Evolutionary conservation across 2,329 filamentous ascomycete species (phyloP).

Genomic region (Neofusicoccum cordaticola): DNA sequence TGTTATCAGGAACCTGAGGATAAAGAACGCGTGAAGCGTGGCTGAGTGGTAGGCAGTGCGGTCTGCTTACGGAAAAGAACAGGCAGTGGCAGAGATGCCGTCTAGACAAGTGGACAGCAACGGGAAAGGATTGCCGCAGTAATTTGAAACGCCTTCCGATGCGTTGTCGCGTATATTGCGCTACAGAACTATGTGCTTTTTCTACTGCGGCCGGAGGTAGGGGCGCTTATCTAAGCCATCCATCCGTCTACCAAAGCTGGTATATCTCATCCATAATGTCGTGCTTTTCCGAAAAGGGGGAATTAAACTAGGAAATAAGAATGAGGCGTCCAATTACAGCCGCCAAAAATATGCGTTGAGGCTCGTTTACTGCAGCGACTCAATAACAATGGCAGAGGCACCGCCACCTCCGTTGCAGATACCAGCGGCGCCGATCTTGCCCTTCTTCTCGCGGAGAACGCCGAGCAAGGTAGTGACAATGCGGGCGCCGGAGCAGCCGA

Average conservation of each 20-base stretch:
- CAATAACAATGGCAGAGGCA: slow-evolving; percentile 88
- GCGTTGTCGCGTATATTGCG: background rate
- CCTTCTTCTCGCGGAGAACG: slow-evolving; percentile 85
- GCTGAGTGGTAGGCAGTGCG: too few species aligned
- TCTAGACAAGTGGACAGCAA: too few species aligned
- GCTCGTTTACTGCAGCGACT: slow-evolving; percentile 47
- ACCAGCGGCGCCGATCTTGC: slow-evolving; percentile 87
- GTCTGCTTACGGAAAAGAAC: too few species aligned
- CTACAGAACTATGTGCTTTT: slow-evolving; percentile 2
- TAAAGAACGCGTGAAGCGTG: too few species aligned
- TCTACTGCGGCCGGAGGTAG: background rate
- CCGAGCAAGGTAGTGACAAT: slow-evolving; percentile 88
- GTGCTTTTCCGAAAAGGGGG: background rate
- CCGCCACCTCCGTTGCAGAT: slow-evolving; percentile 99
- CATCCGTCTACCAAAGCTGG: slow-evolving; percentile 6
- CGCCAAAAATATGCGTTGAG: background rate
- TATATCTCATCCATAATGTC: slow-evolving; percentile 12
- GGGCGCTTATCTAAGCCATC: background rate
- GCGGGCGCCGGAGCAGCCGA: slow-evolving; percentile 89
- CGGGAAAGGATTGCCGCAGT: background rate
- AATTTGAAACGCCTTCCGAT: background rate
- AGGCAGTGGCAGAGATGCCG: too few species aligned
- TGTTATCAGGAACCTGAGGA: too few species aligned
- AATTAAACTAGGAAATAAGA: slow-evolving; percentile 6
- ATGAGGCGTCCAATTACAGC: background rate